Conservation (phyloP, 1,284 basidiomycete genomes). For the Rhizopogon hawkerae region DNA sequence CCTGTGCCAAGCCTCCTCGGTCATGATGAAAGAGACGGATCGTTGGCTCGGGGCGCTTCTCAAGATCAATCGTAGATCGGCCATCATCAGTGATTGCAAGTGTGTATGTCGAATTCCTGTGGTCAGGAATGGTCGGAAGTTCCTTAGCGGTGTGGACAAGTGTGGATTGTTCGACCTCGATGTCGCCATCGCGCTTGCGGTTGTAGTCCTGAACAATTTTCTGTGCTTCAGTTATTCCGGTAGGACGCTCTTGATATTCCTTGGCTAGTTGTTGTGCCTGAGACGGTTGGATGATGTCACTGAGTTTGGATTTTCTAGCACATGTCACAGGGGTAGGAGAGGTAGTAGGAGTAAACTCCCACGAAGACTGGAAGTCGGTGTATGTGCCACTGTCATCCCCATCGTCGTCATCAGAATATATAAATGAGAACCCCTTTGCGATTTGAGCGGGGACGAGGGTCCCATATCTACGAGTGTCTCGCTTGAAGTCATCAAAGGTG, state of each 20-base stretch:
- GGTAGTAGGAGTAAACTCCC: slow-evolving; percentile 5
- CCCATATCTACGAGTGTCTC: slow-evolving; percentile 25
- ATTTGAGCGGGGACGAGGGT: slow-evolving; percentile 13
- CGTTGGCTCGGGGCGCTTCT: slow-evolving; percentile 27
- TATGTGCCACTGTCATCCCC: slow-evolving; percentile 10
- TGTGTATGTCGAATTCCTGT: slow-evolving; percentile 23
- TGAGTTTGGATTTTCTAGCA: not conserved
- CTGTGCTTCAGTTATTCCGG: not conserved
- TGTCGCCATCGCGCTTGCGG: not conserved
- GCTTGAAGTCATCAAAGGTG: not conserved
- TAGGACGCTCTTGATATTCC: not conserved
- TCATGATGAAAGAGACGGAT: slow-evolving; percentile 28
- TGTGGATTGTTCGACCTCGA: not conserved
- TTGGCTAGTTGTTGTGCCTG: not conserved
- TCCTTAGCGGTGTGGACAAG: slow-evolving; percentile 10
- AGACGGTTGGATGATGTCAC: not conserved
- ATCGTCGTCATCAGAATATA: slow-evolving; percentile 7
- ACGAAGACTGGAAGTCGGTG: slow-evolving; percentile 11
- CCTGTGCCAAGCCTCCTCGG: slow-evolving; percentile 29
- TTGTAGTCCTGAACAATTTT: not conserved
- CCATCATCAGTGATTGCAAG: slow-evolving; percentile 13
- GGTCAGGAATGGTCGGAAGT: slow-evolving; percentile 16
- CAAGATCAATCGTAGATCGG: slow-evolving; percentile 21
- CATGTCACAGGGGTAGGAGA: not conserved
- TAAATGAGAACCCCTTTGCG: slow-evolving; percentile 4